These are phyloP conservation scores for Eucalyptus rudis DNA, from an alignment of 345 rosid genomes.

Conservation along the genomic window DNA sequence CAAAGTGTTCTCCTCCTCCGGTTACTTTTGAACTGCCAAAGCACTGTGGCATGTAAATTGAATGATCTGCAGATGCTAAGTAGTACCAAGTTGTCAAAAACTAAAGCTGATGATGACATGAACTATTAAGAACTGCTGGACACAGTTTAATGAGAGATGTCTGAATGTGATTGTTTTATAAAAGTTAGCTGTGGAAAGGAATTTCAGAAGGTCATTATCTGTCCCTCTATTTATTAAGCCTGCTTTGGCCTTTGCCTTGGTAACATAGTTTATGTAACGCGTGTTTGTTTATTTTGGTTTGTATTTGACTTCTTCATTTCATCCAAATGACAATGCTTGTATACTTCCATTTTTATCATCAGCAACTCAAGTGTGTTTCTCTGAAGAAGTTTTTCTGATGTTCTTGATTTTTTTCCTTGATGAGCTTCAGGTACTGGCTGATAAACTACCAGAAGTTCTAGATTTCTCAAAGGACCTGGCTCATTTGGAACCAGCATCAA, in stretches of 20 bases:
- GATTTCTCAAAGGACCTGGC: conserved; percentile 64
- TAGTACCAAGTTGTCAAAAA: neutral
- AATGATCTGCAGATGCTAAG: neutral
- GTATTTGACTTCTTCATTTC: neutral
- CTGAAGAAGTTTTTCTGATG: neutral
- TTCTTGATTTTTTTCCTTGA: neutral
- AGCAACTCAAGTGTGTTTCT: neutral
- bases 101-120: neutral
- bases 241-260: neutral
- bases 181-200: neutral
- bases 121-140: neutral
- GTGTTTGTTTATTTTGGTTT: neutral
- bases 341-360: neutral
- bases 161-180: neutral
- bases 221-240: neutral
- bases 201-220: neutral
- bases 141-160: neutral
- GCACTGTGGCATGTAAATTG: neutral
- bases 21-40: neutral
- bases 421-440: conserved; percentile 64
- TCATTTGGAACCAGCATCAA: conserved; percentile 65
- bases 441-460: conserved; percentile 72
- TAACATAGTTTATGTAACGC: neutral
- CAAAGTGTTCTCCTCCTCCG: neutral
- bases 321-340: neutral